phyloP scores from a whole-genome alignment of 352 stramenopile species.

The Phytophthora pinifolia region DNA sequence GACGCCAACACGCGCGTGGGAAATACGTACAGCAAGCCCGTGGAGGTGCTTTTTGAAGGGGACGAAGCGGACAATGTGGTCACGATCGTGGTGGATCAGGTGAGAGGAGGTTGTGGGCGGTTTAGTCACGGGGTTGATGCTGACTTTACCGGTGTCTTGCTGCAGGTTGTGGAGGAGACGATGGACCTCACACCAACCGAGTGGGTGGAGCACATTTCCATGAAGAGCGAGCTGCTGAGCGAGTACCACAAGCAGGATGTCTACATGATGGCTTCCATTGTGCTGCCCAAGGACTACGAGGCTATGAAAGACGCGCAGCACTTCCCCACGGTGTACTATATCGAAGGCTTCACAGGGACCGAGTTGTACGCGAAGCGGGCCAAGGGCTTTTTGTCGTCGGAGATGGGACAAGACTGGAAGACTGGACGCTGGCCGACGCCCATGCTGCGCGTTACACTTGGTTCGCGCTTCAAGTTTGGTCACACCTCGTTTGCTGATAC shows the following conservation, averaged over 20 bases:
- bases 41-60: constrained; percentile 37
- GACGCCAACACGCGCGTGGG: constrained; percentile 62
- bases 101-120: constrained; percentile 2
- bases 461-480: constrained; percentile 73
- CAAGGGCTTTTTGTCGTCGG: constrained; percentile 56
- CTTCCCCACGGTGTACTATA: constrained; percentile 77
- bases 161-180: constrained; percentile 32
- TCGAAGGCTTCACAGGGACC: constrained; percentile 75
- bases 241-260: constrained; percentile 69
- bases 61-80: constrained; percentile 35
- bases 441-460: constrained; percentile 75
- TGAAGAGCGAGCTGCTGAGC: constrained; percentile 72
- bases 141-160: neutral
- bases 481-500: constrained; percentile 79
- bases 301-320: constrained; percentile 17
- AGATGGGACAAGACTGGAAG: constrained; percentile 65
- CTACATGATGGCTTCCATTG: constrained; percentile 64
- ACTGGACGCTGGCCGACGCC: constrained; percentile 49
- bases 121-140: neutral
- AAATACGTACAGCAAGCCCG: constrained; percentile 64
- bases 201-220: constrained; percentile 63
- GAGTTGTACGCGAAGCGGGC: constrained; percentile 66
- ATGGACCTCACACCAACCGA: constrained; percentile 54
- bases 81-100: constrained; percentile 54
- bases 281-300: constrained; percentile 62